Evolutionary conservation across 148 eudicot species (phyloP).

Genomic region (Pouteria glomerata): DNA sequence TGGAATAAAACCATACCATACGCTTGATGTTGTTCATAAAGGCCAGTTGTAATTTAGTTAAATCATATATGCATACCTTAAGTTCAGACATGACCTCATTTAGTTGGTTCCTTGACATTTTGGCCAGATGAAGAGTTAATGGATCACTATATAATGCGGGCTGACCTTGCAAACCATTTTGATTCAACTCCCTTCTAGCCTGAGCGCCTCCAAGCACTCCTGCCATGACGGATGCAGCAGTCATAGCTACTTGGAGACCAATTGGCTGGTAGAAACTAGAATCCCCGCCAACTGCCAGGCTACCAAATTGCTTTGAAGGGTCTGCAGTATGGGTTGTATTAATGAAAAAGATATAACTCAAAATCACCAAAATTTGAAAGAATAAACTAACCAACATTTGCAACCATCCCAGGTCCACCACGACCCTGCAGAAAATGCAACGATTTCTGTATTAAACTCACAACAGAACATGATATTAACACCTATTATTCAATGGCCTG

Average conservation of each 20-base stretch:
- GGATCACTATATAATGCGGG: conserved; percentile 60
- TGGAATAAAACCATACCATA: conserved; percentile 10
- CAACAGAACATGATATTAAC: not conserved
- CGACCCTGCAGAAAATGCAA: conserved; percentile 63
- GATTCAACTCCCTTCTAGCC: conserved; percentile 36
- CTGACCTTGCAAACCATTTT: conserved; percentile 53
- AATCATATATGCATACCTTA: conserved; percentile 45
- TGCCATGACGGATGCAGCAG: conserved; percentile 85
- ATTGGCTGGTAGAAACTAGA: conserved; percentile 56
- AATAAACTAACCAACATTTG: conserved; percentile 61
- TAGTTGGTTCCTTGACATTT: conserved; percentile 81
- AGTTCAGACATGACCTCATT: conserved; percentile 66
- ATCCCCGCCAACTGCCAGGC: conserved; percentile 45
- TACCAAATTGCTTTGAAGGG: conserved; percentile 60
- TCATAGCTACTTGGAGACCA: conserved; percentile 70
- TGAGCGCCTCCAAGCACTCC: conserved; percentile 88
- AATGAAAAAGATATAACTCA: not conserved
- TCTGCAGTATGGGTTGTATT: conserved; percentile 29
- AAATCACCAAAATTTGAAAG: not conserved
- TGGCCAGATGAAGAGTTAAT: conserved; percentile 81
- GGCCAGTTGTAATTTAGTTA: conserved; percentile 5
- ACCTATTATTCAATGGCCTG: not conserved
- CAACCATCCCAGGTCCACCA: conserved; percentile 82
- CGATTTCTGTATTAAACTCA: not conserved
- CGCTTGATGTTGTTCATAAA: not conserved